Evolutionary conservation across 345 rosid genomes (phyloP).

Genomic region (Eucalyptus erythrocorys): DNA sequence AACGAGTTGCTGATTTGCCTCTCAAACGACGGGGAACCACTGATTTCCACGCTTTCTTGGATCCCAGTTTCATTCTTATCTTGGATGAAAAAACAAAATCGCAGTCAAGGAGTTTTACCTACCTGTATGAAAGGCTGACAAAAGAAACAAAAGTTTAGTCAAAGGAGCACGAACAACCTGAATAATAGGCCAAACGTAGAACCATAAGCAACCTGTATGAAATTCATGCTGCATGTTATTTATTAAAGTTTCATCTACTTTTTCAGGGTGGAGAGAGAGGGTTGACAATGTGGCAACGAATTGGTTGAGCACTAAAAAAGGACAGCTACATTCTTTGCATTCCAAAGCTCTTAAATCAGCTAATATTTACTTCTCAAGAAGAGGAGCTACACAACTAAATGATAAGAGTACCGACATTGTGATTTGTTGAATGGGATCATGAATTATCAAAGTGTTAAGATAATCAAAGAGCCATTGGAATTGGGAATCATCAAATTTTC

Average conservation of each 20-base stretch:
- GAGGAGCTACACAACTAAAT: neutral
- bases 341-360: neutral
- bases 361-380: neutral
- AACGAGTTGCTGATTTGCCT: conserved; percentile 53
- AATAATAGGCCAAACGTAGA: neutral
- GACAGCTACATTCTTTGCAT: neutral
- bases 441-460: neutral
- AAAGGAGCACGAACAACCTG: neutral
- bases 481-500: neutral
- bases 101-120: neutral
- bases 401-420: neutral
- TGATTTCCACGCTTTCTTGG: conserved; percentile 57
- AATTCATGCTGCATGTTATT: neutral
- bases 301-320: neutral
- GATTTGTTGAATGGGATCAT: neutral
- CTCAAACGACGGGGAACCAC: conserved; percentile 36
- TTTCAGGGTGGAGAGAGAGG: neutral
- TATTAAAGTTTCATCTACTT: neutral
- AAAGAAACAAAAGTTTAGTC: neutral
- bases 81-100: neutral
- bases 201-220: neutral
- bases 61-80: conserved; percentile 44
- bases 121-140: neutral
- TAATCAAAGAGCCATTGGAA: neutral
- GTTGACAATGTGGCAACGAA: neutral